These are phyloP conservation scores for Amanita jacksonii DNA, from an alignment of 768 basidiomycete species.

Conservation along the genomic window DNA sequence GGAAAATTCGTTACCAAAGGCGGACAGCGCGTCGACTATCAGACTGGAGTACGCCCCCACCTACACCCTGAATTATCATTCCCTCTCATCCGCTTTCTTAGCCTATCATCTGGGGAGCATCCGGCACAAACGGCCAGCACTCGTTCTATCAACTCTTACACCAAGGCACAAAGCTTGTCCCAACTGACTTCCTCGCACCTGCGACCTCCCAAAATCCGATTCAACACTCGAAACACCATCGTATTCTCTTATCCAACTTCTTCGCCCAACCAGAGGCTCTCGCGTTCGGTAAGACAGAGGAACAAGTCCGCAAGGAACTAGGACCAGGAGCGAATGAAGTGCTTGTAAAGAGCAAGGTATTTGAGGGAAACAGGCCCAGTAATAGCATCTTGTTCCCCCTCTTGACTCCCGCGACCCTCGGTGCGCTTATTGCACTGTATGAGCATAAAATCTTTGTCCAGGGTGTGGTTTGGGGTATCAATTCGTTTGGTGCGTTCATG, in stretches of 20 bases:
- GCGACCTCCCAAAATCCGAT: constrained; percentile 88
- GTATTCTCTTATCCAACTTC: constrained; percentile 95
- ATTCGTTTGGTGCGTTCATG: constrained; percentile 71
- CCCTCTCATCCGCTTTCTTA: constrained; percentile 19
- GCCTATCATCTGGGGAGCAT: constrained; percentile 99
- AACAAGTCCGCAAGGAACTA: constrained; percentile 65
- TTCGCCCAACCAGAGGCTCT: constrained; percentile 98
- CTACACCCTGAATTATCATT: constrained; percentile 8
- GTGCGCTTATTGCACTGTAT: constrained; percentile 81
- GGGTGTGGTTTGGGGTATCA: constrained; percentile 97
- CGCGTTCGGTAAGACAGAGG: constrained; percentile 96
- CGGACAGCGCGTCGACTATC: constrained; percentile 87
- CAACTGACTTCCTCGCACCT: constrained; percentile 88
- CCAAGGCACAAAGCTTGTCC: constrained; percentile 89
- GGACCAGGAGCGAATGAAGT: constrained; percentile 67
- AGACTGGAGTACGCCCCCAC: constrained; percentile 74
- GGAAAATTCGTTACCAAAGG: constrained; percentile 95
- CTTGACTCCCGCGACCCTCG: constrained; percentile 83
- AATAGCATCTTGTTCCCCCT: constrained; percentile 94
- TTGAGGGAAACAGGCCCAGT: constrained; percentile 94
- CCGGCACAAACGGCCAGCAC: constrained; percentile 98
- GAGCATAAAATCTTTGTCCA: constrained; percentile 99
- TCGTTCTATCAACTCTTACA: constrained; percentile 98
- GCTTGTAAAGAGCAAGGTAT: constrained; percentile 93
- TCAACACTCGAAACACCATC: constrained; percentile 81